phyloP scores from a whole-genome alignment of 768 basidiomycete species.

The Tremella yokohamensis region DNA sequence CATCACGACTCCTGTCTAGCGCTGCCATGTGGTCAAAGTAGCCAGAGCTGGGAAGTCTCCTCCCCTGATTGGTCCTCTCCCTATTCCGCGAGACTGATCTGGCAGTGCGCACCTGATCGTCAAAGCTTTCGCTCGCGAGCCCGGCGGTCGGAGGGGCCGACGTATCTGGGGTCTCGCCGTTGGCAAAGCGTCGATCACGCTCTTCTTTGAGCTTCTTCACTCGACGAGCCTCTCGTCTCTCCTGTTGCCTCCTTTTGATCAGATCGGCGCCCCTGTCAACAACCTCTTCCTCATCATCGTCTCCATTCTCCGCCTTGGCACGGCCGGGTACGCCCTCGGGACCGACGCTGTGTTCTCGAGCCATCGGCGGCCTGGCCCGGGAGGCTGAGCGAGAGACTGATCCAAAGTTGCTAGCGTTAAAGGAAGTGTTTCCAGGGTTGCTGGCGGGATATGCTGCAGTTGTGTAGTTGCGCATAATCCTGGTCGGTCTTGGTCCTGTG shows the following conservation, averaged over 20 bases:
- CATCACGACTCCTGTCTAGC: conserved; percentile 26
- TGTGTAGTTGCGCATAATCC: conserved; percentile 22
- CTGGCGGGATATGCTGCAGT: conserved; percentile 17
- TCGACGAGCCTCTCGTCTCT: conserved; percentile 40
- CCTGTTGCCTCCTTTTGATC: conserved; percentile 51
- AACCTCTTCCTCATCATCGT: conserved; percentile 48
- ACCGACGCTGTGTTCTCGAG: conserved; percentile 4
- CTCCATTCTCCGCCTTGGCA: conserved; percentile 10
- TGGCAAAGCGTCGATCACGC: conserved; percentile 19
- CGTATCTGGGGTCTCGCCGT: conserved; percentile 19
- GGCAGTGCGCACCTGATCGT: conserved; percentile 17
- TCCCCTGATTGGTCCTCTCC: conserved; percentile 23
- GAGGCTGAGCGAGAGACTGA: conserved; percentile 36
- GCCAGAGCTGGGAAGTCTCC: conserved; percentile 17
- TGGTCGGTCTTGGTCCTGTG: conserved; percentile 16
- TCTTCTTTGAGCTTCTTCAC: conserved; percentile 35
- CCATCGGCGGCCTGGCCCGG: conserved; percentile 28
- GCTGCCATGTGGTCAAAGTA: conserved; percentile 33
- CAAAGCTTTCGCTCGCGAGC: conserved; percentile 18
- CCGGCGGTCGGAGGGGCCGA: conserved; percentile 21
- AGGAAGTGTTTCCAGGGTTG: conserved; percentile 11
- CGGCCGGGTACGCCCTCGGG: conserved; percentile 5
- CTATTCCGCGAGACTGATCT: conserved; percentile 35
- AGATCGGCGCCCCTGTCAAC: conserved; percentile 53
- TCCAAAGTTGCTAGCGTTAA: conserved; percentile 13